phyloP scores from a whole-genome alignment of 352 stramenopile species.

The Phytophthora citrophthora region DNA sequence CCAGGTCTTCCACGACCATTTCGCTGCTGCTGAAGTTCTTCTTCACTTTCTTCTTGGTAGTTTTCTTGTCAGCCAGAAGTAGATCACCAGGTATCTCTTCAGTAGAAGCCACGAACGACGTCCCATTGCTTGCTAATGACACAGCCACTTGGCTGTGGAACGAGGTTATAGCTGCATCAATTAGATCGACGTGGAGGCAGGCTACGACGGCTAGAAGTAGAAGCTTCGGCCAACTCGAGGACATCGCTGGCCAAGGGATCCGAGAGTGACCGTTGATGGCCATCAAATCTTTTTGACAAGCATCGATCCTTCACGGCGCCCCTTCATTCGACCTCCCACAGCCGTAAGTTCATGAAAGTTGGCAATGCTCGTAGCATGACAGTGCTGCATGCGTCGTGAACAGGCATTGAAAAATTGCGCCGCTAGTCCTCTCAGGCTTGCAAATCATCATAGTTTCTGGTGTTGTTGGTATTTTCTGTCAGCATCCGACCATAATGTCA shows the following conservation, averaged over 20 bases:
- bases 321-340: no score
- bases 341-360: no score
- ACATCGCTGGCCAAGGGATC: not conserved
- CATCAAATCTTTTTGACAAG: constrained; percentile 16
- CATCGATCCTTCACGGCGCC: not conserved
- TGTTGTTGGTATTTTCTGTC: not conserved
- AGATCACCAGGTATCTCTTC: constrained; percentile 15
- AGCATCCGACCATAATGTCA: not conserved
- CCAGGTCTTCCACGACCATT: constrained; percentile 17
- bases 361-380: no score
- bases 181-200: constrained; percentile 1
- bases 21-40: constrained; percentile 17
- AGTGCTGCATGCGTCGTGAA: not conserved
- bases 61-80: constrained; percentile 23
- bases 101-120: constrained; percentile 18
- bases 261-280: constrained; percentile 21
- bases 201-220: constrained; percentile 1
- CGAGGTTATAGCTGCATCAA: not conserved
- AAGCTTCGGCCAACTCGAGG: not conserved
- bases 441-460: not conserved
- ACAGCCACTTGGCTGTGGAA: constrained; percentile 21
- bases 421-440: not conserved
- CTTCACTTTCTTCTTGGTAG: constrained; percentile 25
- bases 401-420: not conserved
- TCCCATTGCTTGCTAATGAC: constrained; percentile 17